These are phyloP conservation scores for Trichoderma lentiforme DNA, from an alignment of 2,329 filamentous ascomycete genomes.

Conservation along the genomic window DNA sequence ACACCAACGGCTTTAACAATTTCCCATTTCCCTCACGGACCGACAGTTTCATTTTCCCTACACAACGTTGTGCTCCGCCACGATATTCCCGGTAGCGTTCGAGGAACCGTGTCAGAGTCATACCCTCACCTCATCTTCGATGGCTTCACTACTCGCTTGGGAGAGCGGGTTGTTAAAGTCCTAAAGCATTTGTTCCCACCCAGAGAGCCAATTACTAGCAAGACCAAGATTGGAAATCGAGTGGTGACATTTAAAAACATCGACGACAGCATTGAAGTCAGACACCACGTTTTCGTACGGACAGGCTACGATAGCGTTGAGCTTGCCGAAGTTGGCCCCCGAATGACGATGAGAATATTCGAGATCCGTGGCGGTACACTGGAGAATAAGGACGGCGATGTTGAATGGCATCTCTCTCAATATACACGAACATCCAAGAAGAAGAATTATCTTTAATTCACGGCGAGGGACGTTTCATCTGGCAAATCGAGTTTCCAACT, in stretches of 20 bases:
- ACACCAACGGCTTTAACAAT: slow-evolving; percentile 87
- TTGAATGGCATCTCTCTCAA: slow-evolving; percentile 94
- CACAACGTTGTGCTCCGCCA: slow-evolving; percentile 91
- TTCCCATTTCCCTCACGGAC: slow-evolving; percentile 83
- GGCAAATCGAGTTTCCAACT: neutral
- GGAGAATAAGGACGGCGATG: slow-evolving; percentile 91
- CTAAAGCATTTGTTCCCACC: slow-evolving; percentile 94
- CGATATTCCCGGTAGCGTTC: slow-evolving; percentile 83
- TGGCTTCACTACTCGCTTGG: slow-evolving; percentile 78
- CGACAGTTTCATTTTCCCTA: slow-evolving; percentile 74
- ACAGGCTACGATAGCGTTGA: slow-evolving; percentile 89
- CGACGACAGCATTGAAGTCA: slow-evolving; percentile 88
- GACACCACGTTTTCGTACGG: slow-evolving; percentile 79
- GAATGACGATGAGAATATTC: slow-evolving; percentile 96
- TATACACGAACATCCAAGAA: slow-evolving; percentile 92
- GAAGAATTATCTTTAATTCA: slow-evolving; percentile 81
- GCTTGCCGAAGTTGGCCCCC: slow-evolving; percentile 81
- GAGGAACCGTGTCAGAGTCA: slow-evolving; percentile 84
- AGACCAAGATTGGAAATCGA: slow-evolving; percentile 75
- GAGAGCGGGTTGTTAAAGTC: slow-evolving; percentile 80
- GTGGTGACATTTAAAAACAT: slow-evolving; percentile 94
- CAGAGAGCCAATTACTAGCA: slow-evolving; percentile 67
- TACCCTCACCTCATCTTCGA: slow-evolving; percentile 97
- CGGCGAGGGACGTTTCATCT: neutral
- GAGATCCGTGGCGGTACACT: slow-evolving; percentile 88